Evolutionary conservation across 192 early-diverging fungal species (phyloP).

Genomic region (Funneliformis geosporum): DNA sequence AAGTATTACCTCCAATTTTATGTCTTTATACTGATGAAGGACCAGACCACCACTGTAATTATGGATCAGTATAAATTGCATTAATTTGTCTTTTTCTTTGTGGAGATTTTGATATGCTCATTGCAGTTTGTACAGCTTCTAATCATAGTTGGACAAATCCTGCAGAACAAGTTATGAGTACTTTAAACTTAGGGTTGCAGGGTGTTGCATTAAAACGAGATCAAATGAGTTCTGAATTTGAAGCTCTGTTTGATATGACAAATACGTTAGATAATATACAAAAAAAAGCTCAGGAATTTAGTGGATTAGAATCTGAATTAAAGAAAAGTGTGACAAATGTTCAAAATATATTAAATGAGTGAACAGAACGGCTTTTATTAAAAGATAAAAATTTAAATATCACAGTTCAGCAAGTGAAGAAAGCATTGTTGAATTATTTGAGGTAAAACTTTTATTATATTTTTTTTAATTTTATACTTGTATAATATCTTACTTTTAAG

Average conservation of each 20-base stretch:
- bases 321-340: not conserved
- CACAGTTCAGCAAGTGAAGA: not conserved
- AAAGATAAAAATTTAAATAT: not conserved
- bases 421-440: not conserved
- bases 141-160: not conserved
- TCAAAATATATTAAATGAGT: not conserved
- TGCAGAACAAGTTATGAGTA: not conserved
- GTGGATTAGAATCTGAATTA: conserved; percentile 1
- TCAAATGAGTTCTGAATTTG: not conserved
- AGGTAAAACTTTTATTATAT: not conserved
- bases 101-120: not conserved
- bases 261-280: not conserved
- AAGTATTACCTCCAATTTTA: not conserved
- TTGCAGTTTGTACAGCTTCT: not conserved
- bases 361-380: not conserved
- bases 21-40: conserved; percentile 9
- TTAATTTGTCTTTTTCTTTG: not conserved
- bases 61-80: conserved; percentile 5
- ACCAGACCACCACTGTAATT: not conserved
- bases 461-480: not conserved
- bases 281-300: not conserved
- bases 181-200: not conserved
- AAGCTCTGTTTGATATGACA: not conserved
- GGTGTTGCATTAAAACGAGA: not conserved
- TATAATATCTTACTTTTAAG: not conserved